phyloP scores from a whole-genome alignment of 2,329 filamentous ascomycete species.

The Phyllosticta citrichinensis region DNA sequence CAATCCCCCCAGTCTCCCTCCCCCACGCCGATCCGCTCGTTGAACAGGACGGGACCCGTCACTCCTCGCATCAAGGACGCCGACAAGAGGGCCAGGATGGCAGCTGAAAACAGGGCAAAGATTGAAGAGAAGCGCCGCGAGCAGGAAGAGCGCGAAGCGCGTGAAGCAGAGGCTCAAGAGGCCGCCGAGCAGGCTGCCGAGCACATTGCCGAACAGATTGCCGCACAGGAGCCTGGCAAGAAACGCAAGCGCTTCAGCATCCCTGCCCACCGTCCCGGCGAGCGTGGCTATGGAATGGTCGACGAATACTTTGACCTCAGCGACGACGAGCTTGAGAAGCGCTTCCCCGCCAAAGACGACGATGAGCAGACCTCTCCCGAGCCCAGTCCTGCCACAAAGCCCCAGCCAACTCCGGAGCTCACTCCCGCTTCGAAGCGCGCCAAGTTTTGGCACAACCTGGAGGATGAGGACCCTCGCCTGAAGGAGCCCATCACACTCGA shows the following conservation, averaged over 20 bases:
- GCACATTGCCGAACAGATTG: background rate
- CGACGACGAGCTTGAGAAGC: background rate
- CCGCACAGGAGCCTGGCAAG: background rate
- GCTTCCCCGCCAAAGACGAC: background rate
- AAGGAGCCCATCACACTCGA: background rate
- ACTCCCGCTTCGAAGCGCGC: background rate
- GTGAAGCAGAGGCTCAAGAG: background rate
- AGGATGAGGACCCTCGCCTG: background rate
- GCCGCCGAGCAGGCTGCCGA: background rate
- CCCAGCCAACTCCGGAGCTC: background rate
- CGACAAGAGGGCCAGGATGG: background rate
- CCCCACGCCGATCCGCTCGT: background rate
- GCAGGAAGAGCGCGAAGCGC: background rate
- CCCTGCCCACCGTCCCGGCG: constrained; percentile 4
- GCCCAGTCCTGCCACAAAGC: background rate
- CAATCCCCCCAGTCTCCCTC: background rate
- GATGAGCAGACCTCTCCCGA: background rate
- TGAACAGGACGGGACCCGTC: background rate
- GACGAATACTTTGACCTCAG: constrained; percentile 1
- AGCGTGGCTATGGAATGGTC: constrained; percentile 5
- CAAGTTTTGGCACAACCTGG: background rate
- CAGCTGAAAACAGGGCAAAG: background rate
- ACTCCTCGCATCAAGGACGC: constrained; percentile 4
- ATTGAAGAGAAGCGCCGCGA: background rate
- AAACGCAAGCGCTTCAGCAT: constrained; percentile 2